These are phyloP conservation scores for Vigna mungo DNA, from an alignment of 306 rosid genomes.

Conservation along the genomic window DNA sequence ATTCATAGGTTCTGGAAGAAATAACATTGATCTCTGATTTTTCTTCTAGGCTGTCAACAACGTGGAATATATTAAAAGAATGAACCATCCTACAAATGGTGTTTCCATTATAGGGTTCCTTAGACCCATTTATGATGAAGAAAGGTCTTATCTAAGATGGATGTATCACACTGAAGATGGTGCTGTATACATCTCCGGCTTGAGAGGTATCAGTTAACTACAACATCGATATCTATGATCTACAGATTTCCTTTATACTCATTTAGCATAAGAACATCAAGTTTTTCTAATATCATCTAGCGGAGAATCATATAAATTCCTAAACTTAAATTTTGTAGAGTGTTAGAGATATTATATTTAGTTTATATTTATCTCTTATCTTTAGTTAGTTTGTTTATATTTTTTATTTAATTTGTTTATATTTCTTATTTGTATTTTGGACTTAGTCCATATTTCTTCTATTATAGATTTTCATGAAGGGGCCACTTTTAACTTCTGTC, in stretches of 20 bases:
- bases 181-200: slow-evolving; percentile 60
- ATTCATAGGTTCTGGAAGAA: slow-evolving; percentile 37
- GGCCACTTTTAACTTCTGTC: slow-evolving; percentile 4
- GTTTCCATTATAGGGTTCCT: slow-evolving; percentile 87
- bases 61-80: slow-evolving; percentile 61
- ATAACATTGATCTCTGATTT: slow-evolving; percentile 44
- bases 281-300: background rate
- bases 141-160: slow-evolving; percentile 69
- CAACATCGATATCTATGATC: slow-evolving; percentile 34
- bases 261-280: slow-evolving; percentile 6
- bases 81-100: slow-evolving; percentile 88
- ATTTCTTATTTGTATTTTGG: too few species aligned
- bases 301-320: slow-evolving; percentile 2
- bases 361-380: too few species aligned
- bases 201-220: slow-evolving; percentile 65
- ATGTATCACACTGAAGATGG: slow-evolving; percentile 61
- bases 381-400: too few species aligned
- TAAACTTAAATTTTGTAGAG: slow-evolving; percentile 12
- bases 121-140: slow-evolving; percentile 80
- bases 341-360: too few species aligned
- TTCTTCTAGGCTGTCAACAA: slow-evolving; percentile 62
- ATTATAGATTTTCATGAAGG: slow-evolving; percentile 11
- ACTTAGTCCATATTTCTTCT: too few species aligned
- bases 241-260: background rate
- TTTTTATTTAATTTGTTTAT: too few species aligned